Conservation (phyloP, 2,329 filamentous ascomycete species). For the Pestalotiopsis sp. region DNA sequence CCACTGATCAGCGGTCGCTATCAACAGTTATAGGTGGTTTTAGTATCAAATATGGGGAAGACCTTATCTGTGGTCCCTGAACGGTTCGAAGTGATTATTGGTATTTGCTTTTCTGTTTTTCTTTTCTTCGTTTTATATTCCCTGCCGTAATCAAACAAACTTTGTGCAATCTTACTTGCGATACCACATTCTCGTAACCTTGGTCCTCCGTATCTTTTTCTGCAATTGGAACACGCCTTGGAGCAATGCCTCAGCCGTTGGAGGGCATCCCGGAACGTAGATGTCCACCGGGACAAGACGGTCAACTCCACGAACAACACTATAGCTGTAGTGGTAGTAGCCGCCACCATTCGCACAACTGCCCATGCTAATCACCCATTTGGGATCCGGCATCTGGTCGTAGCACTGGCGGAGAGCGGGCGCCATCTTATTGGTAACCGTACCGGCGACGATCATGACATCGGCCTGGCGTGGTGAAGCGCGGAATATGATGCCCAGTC, state of each 20-base stretch:
- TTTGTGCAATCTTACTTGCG: constrained; percentile 38
- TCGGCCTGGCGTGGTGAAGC: constrained; percentile 67
- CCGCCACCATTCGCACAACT: constrained; percentile 73
- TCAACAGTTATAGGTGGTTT: not conserved
- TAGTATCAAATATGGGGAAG: too few species aligned
- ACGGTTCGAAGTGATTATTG: too few species aligned
- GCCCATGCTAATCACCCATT: constrained; percentile 70
- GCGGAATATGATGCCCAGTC: constrained; percentile 68
- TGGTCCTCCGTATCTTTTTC: constrained; percentile 65
- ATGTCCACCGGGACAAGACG: constrained; percentile 69
- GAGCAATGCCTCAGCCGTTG: constrained; percentile 49
- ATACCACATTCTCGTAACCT: constrained; percentile 53
- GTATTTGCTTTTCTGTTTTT: too few species aligned
- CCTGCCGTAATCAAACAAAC: too few species aligned
- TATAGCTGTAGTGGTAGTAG: constrained; percentile 76
- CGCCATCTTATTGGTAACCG: constrained; percentile 71
- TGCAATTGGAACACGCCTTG: constrained; percentile 68
- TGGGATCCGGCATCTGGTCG: constrained; percentile 69
- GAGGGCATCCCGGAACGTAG: constrained; percentile 67
- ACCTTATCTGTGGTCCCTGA: too few species aligned
- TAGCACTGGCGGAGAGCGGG: constrained; percentile 66
- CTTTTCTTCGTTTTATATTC: too few species aligned
- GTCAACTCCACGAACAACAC: constrained; percentile 66
- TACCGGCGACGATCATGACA: constrained; percentile 69
- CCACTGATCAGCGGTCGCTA: not conserved